Base-by-base conservation (phyloP, 495 filamentous ascomycete species). In the Neurospora sp. region DNA sequence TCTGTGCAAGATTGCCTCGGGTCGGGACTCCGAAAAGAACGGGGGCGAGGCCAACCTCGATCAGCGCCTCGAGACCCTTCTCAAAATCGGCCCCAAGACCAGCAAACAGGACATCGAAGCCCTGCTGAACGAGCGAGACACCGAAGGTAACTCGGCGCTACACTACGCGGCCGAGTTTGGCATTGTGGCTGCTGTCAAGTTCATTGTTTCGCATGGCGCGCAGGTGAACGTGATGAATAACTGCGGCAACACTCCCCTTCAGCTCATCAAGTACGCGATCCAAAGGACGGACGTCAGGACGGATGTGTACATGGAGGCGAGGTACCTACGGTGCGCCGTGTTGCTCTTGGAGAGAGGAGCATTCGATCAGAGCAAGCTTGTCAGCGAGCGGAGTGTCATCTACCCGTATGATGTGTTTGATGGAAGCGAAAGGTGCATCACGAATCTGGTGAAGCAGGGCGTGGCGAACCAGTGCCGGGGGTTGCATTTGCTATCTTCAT, bases 141-240 rank as follows among this genome's bases (percentile, higher is more conserved):
- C 79, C 16, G 78, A 81, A 39, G 79, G 79, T 70, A 81, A 81
- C 75, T 77, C 79, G 39, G 78, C 79, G 7, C 73, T 81, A 9
- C 79, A 81, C 72, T 81, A 81, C 62, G 79, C 79, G 0, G 73
- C 78, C n/a, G 79, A 81, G 70, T 81, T 81, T 69, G 79, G 79
- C 38, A 75, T 81, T 27, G 78, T 80, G 4, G 71, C 77, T 1
- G 79, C 78, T 3, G 79, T 81, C 66, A 77, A 79, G 72, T 78
- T 77, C 23, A 73, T 81, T 3, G 78, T 76, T 66, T 40, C 42
- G 7, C 74, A 78, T 54, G 75, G 74, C 20, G 78, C 76, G 7
- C 70, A 72, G 20, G 78, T 81, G 70, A 81, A 80, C 74, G 77
- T 77, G 11, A 80, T 81, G 72, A 81, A 81, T 76, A 81, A 81